A percentile compares a stretch with the other conserved stretches of the same genome.
Conservation (phyloP, 768 basidiomycete genomes). For the Cyclocybe cylindracea region DNA sequence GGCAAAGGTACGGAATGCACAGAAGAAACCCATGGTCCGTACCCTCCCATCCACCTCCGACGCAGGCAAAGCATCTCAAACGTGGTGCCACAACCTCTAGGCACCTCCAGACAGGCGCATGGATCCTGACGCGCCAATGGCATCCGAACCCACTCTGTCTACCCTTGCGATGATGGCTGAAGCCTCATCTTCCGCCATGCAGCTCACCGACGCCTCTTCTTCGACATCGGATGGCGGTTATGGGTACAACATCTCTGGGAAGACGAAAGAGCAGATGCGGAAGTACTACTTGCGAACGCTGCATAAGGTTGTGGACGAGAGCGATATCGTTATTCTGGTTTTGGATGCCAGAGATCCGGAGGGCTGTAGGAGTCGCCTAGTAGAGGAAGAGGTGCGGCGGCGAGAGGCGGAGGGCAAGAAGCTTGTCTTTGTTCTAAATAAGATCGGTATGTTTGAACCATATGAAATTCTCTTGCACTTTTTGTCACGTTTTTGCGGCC, state of each 20-base stretch:
- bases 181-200: constrained; percentile 31
- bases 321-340: constrained; percentile 87
- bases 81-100: constrained; percentile 10
- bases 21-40: constrained; percentile 44
- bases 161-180: constrained; percentile 57
- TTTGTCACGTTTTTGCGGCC: not conserved
- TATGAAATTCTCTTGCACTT: not conserved
- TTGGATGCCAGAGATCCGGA: constrained; percentile 96
- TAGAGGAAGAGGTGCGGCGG: constrained; percentile 91
- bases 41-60: not conserved
- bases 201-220: constrained; percentile 29
- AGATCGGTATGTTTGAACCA: constrained; percentile 69
- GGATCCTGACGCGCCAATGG: constrained; percentile 69
- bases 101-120: constrained; percentile 24
- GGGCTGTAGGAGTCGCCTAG: constrained; percentile 86
- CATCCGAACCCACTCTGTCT: constrained; percentile 69
- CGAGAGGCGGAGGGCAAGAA: constrained; percentile 89
- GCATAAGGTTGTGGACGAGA: constrained; percentile 91
- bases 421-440: constrained; percentile 93
- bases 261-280: constrained; percentile 70
- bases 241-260: constrained; percentile 22
- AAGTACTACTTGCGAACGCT: constrained; percentile 77
- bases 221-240: constrained; percentile 22
- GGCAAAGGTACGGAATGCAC: constrained; percentile 49
- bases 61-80: not conserved